phyloP scores from a whole-genome alignment of 306 rosid genomes.

The Cucumis cinereus region DNA sequence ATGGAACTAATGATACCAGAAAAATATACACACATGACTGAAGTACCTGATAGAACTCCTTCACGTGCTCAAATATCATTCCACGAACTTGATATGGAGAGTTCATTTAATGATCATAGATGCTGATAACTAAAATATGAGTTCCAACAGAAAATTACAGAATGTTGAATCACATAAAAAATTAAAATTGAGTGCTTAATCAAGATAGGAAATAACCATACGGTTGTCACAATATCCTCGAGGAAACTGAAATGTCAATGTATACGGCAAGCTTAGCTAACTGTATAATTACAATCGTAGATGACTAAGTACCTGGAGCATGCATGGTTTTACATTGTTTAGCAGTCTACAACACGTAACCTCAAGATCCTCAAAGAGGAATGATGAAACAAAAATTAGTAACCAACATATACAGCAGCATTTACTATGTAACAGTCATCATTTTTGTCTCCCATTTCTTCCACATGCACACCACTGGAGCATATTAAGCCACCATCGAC shows the following conservation, averaged over 20 bases:
- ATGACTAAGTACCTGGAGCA: background rate
- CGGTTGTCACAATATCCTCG: background rate
- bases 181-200: background rate
- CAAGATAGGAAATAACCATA: background rate
- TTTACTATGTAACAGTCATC: conserved; percentile 91
- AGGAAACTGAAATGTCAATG: background rate
- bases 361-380: background rate
- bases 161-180: background rate
- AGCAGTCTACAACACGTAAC: background rate
- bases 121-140: background rate
- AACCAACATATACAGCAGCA: conserved; percentile 94
- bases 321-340: background rate
- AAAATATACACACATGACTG: background rate
- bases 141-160: background rate
- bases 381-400: conserved; percentile 28
- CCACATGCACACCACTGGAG: conserved; percentile 90
- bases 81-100: background rate
- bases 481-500: conserved; percentile 94
- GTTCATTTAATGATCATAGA: background rate
- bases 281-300: background rate
- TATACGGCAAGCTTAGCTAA: background rate
- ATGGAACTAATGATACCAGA: background rate
- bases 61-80: background rate
- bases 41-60: background rate
- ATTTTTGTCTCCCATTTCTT: conserved; percentile 97